Percentiles rank a stretch among this genome's conserved stretches.
Conservation (phyloP, 768 basidiomycete species). For the Tylopilus plumbeoviolaceoides region DNA sequence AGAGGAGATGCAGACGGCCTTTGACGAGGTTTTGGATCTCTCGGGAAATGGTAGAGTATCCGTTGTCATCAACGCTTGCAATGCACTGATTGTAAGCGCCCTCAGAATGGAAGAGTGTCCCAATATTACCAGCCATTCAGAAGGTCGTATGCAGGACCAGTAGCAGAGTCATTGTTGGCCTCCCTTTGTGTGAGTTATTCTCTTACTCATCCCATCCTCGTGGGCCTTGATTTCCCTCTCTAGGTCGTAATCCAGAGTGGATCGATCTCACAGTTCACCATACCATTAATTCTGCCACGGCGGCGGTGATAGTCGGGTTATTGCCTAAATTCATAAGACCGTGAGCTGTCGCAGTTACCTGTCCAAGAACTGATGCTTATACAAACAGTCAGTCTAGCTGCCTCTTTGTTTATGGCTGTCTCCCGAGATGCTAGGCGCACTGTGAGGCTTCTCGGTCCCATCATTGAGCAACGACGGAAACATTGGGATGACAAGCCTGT, state of each 20-base stretch:
- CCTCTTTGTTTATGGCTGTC: background rate
- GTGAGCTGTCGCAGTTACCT: background rate
- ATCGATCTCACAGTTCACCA: background rate
- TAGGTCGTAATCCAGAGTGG: conserved; percentile 3
- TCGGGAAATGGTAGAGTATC: conserved; percentile 8
- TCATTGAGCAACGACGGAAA: background rate
- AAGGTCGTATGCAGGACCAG: conserved; percentile 36
- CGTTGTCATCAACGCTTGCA: no score
- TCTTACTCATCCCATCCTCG: background rate
- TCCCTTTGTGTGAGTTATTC: conserved; percentile 40
- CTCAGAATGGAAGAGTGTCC: conserved; percentile 39
- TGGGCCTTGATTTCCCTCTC: background rate
- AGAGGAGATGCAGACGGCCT: background rate
- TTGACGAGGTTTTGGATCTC: conserved; percentile 2
- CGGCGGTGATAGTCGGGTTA: background rate
- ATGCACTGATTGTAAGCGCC: background rate
- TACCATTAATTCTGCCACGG: background rate
- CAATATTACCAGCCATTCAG: conserved; percentile 21
- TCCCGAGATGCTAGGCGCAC: background rate
- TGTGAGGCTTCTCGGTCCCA: background rate
- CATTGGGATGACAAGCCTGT: background rate
- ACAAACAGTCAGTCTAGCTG: background rate
- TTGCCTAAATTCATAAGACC: background rate
- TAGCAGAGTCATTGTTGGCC: conserved; percentile 40
- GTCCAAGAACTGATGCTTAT: background rate